Conservation (phyloP, 1,284 basidiomycete genomes). For the Heliocybe sulcata region DNA sequence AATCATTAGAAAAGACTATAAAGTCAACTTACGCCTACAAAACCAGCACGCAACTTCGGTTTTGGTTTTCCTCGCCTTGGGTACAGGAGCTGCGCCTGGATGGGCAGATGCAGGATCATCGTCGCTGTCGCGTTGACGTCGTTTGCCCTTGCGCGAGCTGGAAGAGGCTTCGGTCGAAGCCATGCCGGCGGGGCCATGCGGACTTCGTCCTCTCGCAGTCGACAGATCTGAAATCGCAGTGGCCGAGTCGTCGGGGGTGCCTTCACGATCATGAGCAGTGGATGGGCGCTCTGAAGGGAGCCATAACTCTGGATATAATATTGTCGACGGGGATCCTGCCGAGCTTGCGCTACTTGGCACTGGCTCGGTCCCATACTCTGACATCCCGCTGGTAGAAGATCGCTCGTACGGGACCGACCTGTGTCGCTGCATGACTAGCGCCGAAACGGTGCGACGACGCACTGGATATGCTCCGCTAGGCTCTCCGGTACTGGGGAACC, state of each 20-base stretch:
- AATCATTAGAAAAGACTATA: neutral
- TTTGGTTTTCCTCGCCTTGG: neutral
- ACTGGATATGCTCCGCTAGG: neutral
- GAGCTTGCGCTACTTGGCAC: neutral
- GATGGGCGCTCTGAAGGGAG: neutral
- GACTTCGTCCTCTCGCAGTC: neutral
- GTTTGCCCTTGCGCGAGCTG: neutral
- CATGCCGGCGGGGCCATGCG: neutral
- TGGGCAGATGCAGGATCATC: neutral
- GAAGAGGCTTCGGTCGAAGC: neutral
- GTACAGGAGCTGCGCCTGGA: neutral
- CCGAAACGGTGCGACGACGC: neutral
- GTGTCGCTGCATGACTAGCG: neutral
- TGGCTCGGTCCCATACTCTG: neutral
- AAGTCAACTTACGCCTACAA: conserved; percentile 1
- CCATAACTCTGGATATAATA: neutral
- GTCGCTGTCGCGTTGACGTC: neutral
- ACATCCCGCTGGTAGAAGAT: neutral
- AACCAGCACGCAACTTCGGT: neutral
- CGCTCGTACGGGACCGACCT: neutral
- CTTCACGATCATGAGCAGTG: neutral
- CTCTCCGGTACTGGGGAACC: neutral
- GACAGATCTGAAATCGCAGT: neutral
- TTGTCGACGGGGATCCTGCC: neutral
- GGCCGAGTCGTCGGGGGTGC: neutral